Conservation (phyloP, 345 rosid genomes). For the Streptanthus diversifolius region DNA sequence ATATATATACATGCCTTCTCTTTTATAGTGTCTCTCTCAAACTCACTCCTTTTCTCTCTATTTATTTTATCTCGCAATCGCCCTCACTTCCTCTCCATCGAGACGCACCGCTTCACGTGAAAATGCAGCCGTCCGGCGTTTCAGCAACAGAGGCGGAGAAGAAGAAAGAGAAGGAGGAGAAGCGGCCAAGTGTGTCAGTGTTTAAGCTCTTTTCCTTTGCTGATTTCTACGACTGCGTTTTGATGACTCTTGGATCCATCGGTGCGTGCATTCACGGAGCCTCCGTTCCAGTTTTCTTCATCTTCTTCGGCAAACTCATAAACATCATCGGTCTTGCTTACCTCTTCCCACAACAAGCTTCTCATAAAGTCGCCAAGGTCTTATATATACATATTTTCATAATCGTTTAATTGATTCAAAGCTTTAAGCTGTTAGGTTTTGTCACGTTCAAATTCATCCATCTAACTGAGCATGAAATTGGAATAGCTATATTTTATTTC, state of each 20-base stretch:
- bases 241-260: slow-evolving; percentile 80
- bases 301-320: slow-evolving; percentile 86
- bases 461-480: no score
- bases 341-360: slow-evolving; percentile 78
- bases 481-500: no score
- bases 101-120: slow-evolving; percentile 22
- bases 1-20: background rate
- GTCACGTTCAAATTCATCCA: background rate
- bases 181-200: slow-evolving; percentile 46
- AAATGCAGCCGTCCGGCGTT: slow-evolving; percentile 29
- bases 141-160: slow-evolving; percentile 3
- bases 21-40: slow-evolving; percentile 2
- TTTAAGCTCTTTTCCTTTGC: slow-evolving; percentile 78
- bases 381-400: background rate
- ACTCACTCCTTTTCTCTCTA: background rate
- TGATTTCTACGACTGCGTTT: slow-evolving; percentile 60
- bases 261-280: slow-evolving; percentile 86
- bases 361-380: slow-evolving; percentile 89
- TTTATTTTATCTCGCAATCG: background rate
- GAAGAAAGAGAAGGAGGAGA: background rate
- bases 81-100: background rate
- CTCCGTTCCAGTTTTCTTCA: slow-evolving; percentile 93
- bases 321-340: slow-evolving; percentile 82
- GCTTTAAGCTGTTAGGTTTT: background rate
- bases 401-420: background rate